phyloP scores from a whole-genome alignment of 306 rosid genomes.

The Vicia villosa region DNA sequence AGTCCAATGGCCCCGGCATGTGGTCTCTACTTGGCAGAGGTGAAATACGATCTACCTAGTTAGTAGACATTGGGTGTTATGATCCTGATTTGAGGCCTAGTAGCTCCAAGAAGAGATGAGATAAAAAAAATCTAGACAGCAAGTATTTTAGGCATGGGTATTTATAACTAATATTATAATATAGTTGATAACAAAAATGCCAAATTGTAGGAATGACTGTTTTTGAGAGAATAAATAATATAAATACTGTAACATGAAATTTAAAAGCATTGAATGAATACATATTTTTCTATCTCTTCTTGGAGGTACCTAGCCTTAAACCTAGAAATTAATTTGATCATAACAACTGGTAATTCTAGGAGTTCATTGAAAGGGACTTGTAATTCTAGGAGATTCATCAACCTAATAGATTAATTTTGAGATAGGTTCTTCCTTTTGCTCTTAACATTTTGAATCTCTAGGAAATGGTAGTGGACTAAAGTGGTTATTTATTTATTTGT shows the following conservation, averaged over 20 bases:
- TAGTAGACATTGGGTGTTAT: neutral
- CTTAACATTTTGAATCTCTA: slow-evolving; percentile 20
- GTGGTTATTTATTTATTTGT: neutral
- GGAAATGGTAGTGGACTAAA: neutral
- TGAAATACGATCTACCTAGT: slow-evolving; percentile 68
- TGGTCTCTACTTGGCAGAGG: slow-evolving; percentile 88
- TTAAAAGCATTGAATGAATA: neutral
- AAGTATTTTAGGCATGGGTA: neutral
- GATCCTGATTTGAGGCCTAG: slow-evolving; percentile 12
- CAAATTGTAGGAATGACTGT: neutral
- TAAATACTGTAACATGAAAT: neutral
- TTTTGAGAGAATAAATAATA: neutral
- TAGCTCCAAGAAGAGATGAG: neutral
- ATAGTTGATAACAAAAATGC: neutral
- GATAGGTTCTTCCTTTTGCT: neutral
- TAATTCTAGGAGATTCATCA: neutral
- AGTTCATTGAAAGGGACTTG: neutral
- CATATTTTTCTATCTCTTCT: neutral
- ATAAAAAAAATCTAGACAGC: neutral
- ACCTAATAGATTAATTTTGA: neutral
- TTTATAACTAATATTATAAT: neutral
- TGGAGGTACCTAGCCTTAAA: neutral
- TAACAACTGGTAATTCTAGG: neutral
- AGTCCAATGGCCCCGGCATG: slow-evolving; percentile 98
- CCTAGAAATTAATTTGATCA: neutral